Base-by-base conservation (phyloP, 768 basidiomycete species). In the Leccinum arenicola region DNA sequence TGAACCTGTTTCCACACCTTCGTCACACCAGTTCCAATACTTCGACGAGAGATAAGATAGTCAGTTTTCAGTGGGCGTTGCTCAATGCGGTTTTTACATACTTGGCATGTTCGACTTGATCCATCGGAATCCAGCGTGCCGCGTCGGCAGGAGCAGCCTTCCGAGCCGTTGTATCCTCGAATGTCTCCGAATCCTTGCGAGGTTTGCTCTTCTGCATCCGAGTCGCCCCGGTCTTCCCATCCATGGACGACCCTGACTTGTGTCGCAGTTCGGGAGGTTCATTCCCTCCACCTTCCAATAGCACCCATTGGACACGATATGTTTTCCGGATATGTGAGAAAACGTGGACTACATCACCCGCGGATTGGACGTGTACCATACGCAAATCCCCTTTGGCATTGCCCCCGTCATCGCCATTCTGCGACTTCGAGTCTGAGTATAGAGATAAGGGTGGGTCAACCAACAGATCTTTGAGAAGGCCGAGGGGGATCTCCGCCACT, bases 311-410 rank as follows among this genome's bases (percentile, higher is more conserved):
- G 17, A 84, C 79, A 58, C 85, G 81, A 69, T 90, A 95, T 12
- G 90, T 94, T 77, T 95, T 93, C 66, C 78, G 85, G 68, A 95
- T 91, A 70, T 98, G 95, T 9, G 91, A 93, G 74, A 97, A 97
- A 50, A 93, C 76, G 67, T 96, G 94, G 3, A 86, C 58, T 38
- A 95, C 84, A 59, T 88, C 82, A 11, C 87, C 87, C 21, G 77
- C 84, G 19, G 80, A 75, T 57, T 75, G 74, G 55, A 86, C 76
- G 58, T 77, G 74, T 40, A 74, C 64, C 21, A 89, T 77, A 17
- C 70, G 74, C 19, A 68, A 50, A 33, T 45, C 35, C 1, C 48
- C 63, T 14, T 56, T 55, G 1, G 49, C 48, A 25, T 4, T 9
- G 14, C 50, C 45, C 15, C 27, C 15, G 7, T 48, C 10, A 4